Conservation (phyloP, 192 early-diverging fungal species). For the Haplosporangium gracile region DNA sequence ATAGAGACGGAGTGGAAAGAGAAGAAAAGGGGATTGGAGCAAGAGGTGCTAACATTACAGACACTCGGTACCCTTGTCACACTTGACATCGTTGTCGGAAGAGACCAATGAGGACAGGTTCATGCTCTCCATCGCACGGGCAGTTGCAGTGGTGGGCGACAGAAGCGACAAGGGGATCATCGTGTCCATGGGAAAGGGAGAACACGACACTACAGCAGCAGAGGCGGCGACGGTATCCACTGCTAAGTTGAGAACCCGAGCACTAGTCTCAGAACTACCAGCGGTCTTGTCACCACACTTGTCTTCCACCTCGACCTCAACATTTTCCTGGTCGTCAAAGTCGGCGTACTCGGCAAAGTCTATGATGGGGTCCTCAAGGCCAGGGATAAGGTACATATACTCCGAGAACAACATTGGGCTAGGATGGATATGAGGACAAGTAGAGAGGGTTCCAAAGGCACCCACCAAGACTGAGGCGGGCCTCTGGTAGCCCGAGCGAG, state of each 20-base stretch:
- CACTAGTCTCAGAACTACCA: background rate
- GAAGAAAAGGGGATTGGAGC: too few species aligned
- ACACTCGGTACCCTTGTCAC: background rate
- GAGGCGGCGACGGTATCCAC: background rate
- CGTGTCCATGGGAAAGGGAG: background rate
- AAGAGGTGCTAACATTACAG: too few species aligned
- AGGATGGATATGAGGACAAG: background rate
- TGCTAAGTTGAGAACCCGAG: background rate
- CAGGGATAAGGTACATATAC: background rate
- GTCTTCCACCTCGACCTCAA: background rate
- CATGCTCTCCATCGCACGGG: background rate
- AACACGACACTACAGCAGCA: background rate
- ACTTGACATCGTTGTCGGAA: background rate
- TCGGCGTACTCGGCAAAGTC: background rate
- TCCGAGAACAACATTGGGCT: background rate
- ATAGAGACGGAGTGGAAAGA: background rate
- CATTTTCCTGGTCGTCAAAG: background rate
- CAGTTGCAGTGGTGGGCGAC: background rate
- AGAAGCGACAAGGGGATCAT: background rate
- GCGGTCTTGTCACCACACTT: background rate
- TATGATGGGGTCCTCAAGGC: background rate
- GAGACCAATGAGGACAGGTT: background rate
- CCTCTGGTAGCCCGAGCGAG: slow-evolving; percentile 21
- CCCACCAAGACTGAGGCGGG: background rate
- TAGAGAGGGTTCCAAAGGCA: background rate